A percentile compares a stretch with the other conserved stretches of the same genome.
Conservation (phyloP, 73 alveolate genomes). For the Symbiodinium natans region DNA sequence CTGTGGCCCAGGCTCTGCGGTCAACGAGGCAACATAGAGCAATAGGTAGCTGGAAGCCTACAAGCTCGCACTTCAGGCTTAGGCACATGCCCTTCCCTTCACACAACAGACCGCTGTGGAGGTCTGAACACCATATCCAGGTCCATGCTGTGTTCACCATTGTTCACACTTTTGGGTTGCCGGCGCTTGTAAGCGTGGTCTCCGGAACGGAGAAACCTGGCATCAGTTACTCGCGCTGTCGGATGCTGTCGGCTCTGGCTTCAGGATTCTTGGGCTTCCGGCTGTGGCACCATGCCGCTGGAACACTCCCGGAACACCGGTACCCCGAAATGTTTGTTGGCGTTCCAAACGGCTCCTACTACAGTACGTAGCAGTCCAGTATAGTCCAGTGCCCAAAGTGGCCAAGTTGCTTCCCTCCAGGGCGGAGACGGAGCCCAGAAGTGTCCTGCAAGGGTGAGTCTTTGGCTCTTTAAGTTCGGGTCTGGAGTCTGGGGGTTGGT, state of each 20-base stretch:
- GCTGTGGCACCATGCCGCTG: not conserved
- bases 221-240: not conserved
- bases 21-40: not conserved
- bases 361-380: too few species aligned
- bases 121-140: too few species aligned
- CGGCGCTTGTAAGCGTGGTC: not conserved
- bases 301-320: not conserved
- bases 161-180: too few species aligned
- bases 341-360: not conserved
- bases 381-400: too few species aligned
- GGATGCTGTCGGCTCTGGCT: not conserved
- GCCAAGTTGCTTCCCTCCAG: not conserved
- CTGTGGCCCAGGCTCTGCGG: not conserved
- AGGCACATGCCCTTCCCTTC: too few species aligned
- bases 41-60: not conserved
- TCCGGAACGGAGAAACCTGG: not conserved
- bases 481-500: too few species aligned
- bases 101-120: too few species aligned
- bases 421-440: slow-evolving; percentile 8
- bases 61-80: too few species aligned
- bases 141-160: too few species aligned
- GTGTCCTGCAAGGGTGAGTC: not conserved
- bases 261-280: not conserved
- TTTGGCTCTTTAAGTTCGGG: too few species aligned
- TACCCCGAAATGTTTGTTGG: not conserved